phyloP scores from a whole-genome alignment of 768 basidiomycete species.

The Sarcodon aspratus region DNA sequence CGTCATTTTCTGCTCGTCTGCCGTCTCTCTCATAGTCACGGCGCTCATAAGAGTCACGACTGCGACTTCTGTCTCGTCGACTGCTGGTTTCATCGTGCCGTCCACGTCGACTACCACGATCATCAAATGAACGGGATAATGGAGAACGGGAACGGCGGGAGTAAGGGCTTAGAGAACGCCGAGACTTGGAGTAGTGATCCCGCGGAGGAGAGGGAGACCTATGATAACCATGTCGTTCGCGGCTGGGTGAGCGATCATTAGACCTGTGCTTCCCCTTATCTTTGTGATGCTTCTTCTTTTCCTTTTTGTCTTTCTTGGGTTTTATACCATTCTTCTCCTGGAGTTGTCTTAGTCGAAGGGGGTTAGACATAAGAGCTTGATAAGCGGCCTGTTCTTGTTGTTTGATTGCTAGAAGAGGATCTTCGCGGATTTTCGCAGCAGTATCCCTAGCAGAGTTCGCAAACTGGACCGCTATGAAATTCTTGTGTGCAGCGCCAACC shows the following conservation, averaged over 20 bases:
- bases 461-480: constrained; percentile 90
- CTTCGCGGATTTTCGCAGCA: constrained; percentile 90
- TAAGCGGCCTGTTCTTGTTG: constrained; percentile 94
- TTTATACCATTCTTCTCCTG: constrained; percentile 76
- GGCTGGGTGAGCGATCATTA: constrained; percentile 7
- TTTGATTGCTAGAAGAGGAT: constrained; percentile 95
- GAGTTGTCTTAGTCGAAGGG: constrained; percentile 72
- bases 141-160: constrained; percentile 40
- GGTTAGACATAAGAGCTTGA: constrained; percentile 77
- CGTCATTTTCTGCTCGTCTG: constrained; percentile 17
- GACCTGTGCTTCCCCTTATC: constrained; percentile 22
- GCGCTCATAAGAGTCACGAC: constrained; percentile 20
- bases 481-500: constrained; percentile 83
- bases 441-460: constrained; percentile 85
- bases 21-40: constrained; percentile 12
- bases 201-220: constrained; percentile 15
- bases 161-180: constrained; percentile 33
- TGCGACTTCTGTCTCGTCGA: constrained; percentile 18
- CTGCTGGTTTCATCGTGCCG: constrained; percentile 5
- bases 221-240: constrained; percentile 8
- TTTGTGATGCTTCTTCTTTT: constrained; percentile 50
- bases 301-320: constrained; percentile 63
- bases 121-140: constrained; percentile 14
- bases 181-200: constrained; percentile 16
- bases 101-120: constrained; percentile 8